Conservation (phyloP, 2,329 filamentous ascomycete genomes). For the Aspergillus jensenii region DNA sequence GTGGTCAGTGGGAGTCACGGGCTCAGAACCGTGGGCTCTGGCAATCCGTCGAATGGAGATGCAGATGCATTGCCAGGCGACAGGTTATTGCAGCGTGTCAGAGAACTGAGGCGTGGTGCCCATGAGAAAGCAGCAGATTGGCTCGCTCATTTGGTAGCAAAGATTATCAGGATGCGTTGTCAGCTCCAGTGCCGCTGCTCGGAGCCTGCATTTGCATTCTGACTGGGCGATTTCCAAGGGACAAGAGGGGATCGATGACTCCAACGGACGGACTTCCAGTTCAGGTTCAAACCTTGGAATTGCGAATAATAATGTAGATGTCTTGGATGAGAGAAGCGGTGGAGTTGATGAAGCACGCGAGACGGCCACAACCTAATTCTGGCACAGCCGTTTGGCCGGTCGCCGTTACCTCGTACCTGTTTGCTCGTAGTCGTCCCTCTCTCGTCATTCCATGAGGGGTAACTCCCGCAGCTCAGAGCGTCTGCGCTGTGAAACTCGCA, state of each 20-base stretch:
- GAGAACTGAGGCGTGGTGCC: constrained; percentile 12
- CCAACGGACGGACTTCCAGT: background rate
- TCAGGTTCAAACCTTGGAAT: background rate
- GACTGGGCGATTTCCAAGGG: constrained; percentile 8
- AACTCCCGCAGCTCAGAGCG: background rate
- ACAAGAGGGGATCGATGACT: background rate
- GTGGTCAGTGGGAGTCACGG: constrained; percentile 11
- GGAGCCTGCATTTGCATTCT: constrained; percentile 9
- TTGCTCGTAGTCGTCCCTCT: background rate
- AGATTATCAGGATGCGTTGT: constrained; percentile 23
- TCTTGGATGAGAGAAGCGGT: constrained; percentile 5
- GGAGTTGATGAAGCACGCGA: constrained; percentile 14
- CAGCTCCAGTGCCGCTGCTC: constrained; percentile 16
- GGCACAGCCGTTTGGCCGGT: background rate
- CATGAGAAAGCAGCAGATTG: constrained; percentile 7
- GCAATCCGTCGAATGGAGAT: background rate
- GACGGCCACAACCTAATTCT: constrained; percentile 16
- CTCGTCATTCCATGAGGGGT: constrained; percentile 5
- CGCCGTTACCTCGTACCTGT: background rate
- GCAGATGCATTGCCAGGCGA: background rate
- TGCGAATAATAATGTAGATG: background rate
- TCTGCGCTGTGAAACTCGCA: background rate
- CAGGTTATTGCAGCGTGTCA: constrained; percentile 12
- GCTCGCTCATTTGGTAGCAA: constrained; percentile 15
- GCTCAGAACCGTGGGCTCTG: constrained; percentile 4